Evolutionary conservation across 768 basidiomycete genomes (phyloP).

Genomic region (Dictyophora rubrovolvata): DNA sequence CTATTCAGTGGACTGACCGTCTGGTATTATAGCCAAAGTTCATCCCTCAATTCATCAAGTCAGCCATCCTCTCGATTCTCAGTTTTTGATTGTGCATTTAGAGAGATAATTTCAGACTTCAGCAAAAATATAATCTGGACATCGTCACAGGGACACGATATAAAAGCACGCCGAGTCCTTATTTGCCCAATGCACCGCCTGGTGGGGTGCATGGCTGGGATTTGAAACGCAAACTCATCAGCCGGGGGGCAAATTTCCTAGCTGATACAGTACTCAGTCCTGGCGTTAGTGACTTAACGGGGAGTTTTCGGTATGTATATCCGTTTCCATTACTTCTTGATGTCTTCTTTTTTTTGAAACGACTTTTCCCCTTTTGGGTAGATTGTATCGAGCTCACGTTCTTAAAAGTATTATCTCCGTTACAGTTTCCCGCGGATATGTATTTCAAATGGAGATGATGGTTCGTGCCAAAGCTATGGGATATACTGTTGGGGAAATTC

Average conservation of each 20-base stretch:
- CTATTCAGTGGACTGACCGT: neutral
- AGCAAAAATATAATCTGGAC: conserved; percentile 79
- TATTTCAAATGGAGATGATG: conserved; percentile 99
- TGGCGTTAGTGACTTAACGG: conserved; percentile 84
- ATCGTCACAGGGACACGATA: conserved; percentile 93
- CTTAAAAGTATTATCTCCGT: conserved; percentile 75
- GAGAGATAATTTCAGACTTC: conserved; percentile 40
- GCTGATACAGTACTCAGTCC: conserved; percentile 79
- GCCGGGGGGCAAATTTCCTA: conserved; percentile 82
- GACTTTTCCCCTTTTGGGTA: conserved; percentile 18
- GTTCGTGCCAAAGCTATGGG: conserved; percentile 77
- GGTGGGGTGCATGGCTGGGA: conserved; percentile 94
- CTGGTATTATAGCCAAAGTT: conserved; percentile 65
- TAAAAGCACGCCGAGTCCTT: conserved; percentile 48
- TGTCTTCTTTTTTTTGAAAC: neutral
- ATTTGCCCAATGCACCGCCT: conserved; percentile 46
- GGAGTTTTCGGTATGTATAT: conserved; percentile 66
- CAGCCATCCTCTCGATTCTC: conserved; percentile 9
- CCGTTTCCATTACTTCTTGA: too few relatives aligned
- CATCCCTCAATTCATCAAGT: conserved; percentile 88
- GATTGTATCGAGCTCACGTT: conserved; percentile 68
- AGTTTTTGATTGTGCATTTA: neutral
- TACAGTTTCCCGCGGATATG: conserved; percentile 82
- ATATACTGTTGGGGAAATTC: conserved; percentile 82
- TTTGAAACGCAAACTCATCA: conserved; percentile 78